A percentile compares a stretch with the other conserved stretches of the same genome.
Evolutionary conservation across 75 land plant genomes (phyloP).

Genomic region (Pinus albicaulis): DNA sequence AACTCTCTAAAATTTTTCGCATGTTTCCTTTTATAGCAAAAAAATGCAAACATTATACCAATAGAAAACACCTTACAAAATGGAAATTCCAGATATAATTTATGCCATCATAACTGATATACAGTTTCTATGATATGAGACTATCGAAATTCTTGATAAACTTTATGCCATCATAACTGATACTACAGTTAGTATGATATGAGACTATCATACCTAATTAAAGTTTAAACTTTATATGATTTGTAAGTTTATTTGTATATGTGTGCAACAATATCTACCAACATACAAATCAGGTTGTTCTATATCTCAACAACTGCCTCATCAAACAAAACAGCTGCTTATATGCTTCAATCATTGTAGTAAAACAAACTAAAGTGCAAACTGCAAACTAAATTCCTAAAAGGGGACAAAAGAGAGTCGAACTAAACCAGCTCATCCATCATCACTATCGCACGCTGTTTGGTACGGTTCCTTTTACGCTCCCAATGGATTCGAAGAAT

Average conservation of each 20-base stretch:
- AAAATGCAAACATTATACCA: background rate
- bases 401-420: background rate
- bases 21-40: background rate
- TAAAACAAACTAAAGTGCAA: constrained; percentile 6
- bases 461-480: constrained; percentile 74
- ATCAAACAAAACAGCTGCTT: background rate
- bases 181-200: too few species aligned
- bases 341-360: background rate
- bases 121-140: too few species aligned
- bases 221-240: background rate
- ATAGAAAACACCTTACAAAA: background rate
- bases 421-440: constrained; percentile 77
- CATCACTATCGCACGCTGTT: constrained; percentile 79
- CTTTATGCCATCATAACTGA: too few species aligned
- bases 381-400: constrained; percentile 6
- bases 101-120: too few species aligned
- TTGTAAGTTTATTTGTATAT: background rate
- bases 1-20: background rate
- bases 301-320: background rate
- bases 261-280: background rate
- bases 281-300: background rate
- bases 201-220: background rate
- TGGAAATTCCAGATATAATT: background rate
- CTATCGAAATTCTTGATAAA: background rate
- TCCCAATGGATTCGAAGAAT: constrained; percentile 91